phyloP scores from a whole-genome alignment of 2,329 filamentous ascomycete species.

The Metarhizium anisopliae region DNA sequence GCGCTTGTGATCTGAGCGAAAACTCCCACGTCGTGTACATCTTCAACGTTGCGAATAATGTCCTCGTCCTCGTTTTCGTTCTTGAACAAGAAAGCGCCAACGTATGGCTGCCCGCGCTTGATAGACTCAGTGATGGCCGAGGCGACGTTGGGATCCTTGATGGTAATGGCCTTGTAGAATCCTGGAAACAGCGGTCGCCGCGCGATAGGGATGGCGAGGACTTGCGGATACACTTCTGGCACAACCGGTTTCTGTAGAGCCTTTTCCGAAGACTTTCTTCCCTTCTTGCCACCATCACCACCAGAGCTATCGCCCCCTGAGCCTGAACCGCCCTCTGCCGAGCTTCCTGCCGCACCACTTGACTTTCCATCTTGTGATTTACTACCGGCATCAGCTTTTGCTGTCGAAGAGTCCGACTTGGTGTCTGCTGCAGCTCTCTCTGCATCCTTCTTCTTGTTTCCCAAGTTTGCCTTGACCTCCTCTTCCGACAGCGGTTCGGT shows the following conservation, averaged over 20 bases:
- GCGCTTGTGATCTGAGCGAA: constrained; percentile 97
- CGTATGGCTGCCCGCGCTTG: constrained; percentile 92
- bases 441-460: constrained; percentile 32
- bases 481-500: constrained; percentile 43
- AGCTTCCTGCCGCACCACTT: constrained; percentile 29
- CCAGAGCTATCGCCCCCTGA: constrained; percentile 45
- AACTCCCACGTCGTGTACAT: constrained; percentile 92
- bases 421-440: constrained; percentile 39
- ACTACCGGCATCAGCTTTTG: constrained; percentile 31
- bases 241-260: constrained; percentile 80
- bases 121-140: constrained; percentile 93
- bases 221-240: constrained; percentile 92
- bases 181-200: constrained; percentile 91
- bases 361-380: constrained; percentile 44
- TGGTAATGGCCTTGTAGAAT: constrained; percentile 98
- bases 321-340: constrained; percentile 43
- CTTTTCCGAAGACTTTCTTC: constrained; percentile 63
- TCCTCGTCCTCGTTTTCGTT: constrained; percentile 92
- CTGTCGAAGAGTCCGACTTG: constrained; percentile 33
- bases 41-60: constrained; percentile 78
- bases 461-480: constrained; percentile 41
- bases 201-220: constrained; percentile 93
- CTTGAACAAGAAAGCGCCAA: constrained; percentile 94
- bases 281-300: constrained; percentile 59
- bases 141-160: constrained; percentile 84